phyloP scores from a whole-genome alignment of 2,329 filamentous ascomycete genomes.

The Venturia carpophila region DNA sequence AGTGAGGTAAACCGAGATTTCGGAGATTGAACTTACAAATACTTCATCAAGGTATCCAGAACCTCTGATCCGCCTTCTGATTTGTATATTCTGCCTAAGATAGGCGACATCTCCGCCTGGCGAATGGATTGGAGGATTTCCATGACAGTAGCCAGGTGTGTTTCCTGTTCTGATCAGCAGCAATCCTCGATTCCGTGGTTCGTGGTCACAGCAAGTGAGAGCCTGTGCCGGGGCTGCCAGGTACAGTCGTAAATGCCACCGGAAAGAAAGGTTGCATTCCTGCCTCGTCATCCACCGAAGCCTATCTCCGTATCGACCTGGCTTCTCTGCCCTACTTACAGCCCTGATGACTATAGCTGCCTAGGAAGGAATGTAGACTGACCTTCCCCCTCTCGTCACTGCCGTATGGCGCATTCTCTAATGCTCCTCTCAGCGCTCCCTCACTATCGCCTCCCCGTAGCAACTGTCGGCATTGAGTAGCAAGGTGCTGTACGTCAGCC shows the following conservation, averaged over 20 bases:
- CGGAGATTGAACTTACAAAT: conserved; percentile 57
- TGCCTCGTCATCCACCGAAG: background rate
- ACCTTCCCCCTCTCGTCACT: conserved; percentile 48
- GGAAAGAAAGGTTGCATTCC: background rate
- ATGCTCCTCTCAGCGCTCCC: conserved; percentile 72
- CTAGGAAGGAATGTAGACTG: conserved; percentile 25
- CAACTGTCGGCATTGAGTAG: conserved; percentile 77
- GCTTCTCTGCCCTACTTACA: conserved; percentile 1
- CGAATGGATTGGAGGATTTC: conserved; percentile 96
- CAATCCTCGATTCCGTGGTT: background rate
- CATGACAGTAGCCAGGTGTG: conserved; percentile 78
- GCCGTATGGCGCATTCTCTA: conserved; percentile 75
- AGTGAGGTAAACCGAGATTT: background rate
- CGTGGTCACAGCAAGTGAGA: background rate
- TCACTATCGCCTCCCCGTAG: conserved; percentile 79
- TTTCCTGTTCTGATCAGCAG: conserved; percentile 49
- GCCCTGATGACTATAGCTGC: conserved; percentile 1
- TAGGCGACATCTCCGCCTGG: conserved; percentile 86
- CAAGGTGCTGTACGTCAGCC: conserved; percentile 67
- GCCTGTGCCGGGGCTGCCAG: background rate
- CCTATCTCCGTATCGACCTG: background rate
- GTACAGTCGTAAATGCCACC: background rate
- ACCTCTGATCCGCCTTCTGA: conserved; percentile 74
- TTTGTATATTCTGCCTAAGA: conserved; percentile 72
- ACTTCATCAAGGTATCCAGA: conserved; percentile 94